Evolutionary conservation across 768 basidiomycete species (phyloP), one percentile per base, ranked within the genome.

Genomic region (Tulasnella sp.): DNA sequence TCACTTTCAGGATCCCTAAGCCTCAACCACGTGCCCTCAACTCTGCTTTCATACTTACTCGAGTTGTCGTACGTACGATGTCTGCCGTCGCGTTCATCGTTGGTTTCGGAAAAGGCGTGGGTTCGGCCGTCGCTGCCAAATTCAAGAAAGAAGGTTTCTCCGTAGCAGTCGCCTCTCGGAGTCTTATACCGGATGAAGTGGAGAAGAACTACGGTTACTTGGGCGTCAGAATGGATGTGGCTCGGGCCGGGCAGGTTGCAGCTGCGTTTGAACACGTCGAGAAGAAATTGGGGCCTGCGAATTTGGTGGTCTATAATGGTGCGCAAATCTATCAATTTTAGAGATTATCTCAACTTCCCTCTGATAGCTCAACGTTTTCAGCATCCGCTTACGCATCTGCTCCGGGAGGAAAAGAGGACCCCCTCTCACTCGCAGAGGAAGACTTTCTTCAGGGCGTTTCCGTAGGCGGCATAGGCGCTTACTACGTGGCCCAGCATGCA

Each of bases 221-320:
- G 3, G 42, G 42, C 15, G 49, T 76, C 36, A 76, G 31, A 38
- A 38, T 76, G 34, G 75, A 76, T 19, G 40, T 70, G 5, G 22
- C 34, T 3, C 39, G 37, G 3, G 14, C 75, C 0, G 75, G 70
- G 17, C 64, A 68, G 36, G 69, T 76, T 29, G 67, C 38, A 12
- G 25, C 38, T 11, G 75, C 67, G 19, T 76, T 76, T 29, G 37
- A 19, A 1, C 38, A 14, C 11, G 67, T 76, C 29, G 75, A 76
- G 40, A 68, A 54, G n/a, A 40, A 36, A 22, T 34, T 69, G 22
- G 75, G 75, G 19, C 75, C 75, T 34, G 64, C 75, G n/a, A 38
- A 64, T 19, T 22, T 76, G 29, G 75, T 76, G 9, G 38, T 76
- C 11, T 76, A 69, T 42, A 76, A 76, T 22, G 75, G 75, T 76